Base-by-base conservation (phyloP, 2,329 filamentous ascomycete genomes). In the Emydomyces testavorans region DNA sequence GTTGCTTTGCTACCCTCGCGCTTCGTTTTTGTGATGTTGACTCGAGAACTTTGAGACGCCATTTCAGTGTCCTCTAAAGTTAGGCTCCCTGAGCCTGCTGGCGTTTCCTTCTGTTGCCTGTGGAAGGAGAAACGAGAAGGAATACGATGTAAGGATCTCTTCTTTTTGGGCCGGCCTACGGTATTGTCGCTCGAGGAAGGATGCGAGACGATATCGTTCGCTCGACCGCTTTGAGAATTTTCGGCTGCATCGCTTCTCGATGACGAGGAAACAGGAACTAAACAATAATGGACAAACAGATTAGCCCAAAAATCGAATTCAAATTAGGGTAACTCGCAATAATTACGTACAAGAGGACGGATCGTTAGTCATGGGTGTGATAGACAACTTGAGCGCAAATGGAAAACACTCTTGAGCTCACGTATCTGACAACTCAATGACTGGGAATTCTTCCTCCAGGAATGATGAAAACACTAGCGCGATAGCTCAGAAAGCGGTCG, bases 1-100 rank as follows among this genome's bases (percentile, higher is more conserved):
- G 79, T 85, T 56, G 77, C 78, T 52, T 77, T 74, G 66, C 80
- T 85, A 57, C 78, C 83, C 83, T 59, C 78, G 73, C 46, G 45
- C 58, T 76, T 74, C 55, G 75, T 71, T 53, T 74, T 49, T 18
- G 46, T 43, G 18, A 48, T 42, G 21, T 52, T 49, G 34, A 37
- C 48, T 37, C 41, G 39, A 21, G 51, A 52, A 15, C 46, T 50
- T 64, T 78, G 82, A 41, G 82, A 84, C 55, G 74, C 73, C 61
- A 77, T 82, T 58, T 78, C 79, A 21, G 61, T 58, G 38, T 61
- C 62, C 51, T 65, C 61, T 23, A 60, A 56, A 29, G 56, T 51
- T n/a, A 53, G 50, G 26, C 67, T 63, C 42, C 60, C 60, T 8
- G 60, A 55, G 40, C 57, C 59, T n/a, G 63, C 60, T n/a, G 59